Evolutionary conservation across 2,329 filamentous ascomycete genomes (phyloP), one percentile per base, ranked within the genome.

Genomic region (Chaetomium sp.): DNA sequence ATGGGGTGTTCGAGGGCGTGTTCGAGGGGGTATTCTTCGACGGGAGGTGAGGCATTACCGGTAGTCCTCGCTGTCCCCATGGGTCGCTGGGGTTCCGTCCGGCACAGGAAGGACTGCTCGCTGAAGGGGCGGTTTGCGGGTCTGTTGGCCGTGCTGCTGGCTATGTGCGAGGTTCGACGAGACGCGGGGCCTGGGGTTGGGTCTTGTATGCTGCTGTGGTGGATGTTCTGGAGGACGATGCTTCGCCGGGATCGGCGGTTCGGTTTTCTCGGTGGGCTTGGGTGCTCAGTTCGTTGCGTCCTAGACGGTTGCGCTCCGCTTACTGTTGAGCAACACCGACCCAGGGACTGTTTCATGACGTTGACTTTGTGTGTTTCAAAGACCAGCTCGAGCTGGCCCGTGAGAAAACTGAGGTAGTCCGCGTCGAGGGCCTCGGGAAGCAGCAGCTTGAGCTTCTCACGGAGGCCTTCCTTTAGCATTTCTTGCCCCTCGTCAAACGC

Each of bases 281-380:
- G 57, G 13, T 56, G 63, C 29, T 62, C 35, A 33, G 31, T 16
- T 33, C 12, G 5, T 50, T 55, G 47, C 29, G 42, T 50, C 21
- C 23, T 13, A 10, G 59, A 53, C 21, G 23, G 58, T n/a, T 35
- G 57, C 5, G 27, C 23, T 25, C 38, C n/a, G 61, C 47, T 45
- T 33, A 2, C 9, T 35, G 35, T 29, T 12, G 51, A 12, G 16
- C 3, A n/a, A n/a, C 29, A n/a, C 23, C 57, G 60, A 8, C 19
- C 55, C 0, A 66, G 21, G 16, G 67, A 68, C 25, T 68, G 60
- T 31, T 67, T 65, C 53, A 70, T 66, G 21, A 69, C 58, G 31
- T 71, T 67, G 8, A 68, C 69, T 5, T 65, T 63, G 45, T 72
- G 70, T 1, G 65, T 70, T 21, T 72, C 69, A 16, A 70, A 70